Conservation (phyloP, 2,329 filamentous ascomycete species). For the Colletotrichum tropicicola region DNA sequence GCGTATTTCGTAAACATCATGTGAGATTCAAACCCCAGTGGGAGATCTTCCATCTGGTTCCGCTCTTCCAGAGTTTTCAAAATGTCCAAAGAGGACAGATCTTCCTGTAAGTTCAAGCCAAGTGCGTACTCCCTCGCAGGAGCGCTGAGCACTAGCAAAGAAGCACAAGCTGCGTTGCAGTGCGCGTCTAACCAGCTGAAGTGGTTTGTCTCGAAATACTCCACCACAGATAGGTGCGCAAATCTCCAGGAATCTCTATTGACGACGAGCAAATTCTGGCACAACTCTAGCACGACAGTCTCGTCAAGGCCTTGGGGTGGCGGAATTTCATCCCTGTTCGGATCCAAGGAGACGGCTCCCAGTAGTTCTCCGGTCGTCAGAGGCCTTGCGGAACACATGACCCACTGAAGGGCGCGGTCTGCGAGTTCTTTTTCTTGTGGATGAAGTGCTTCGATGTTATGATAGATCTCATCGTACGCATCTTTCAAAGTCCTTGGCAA, state of each 20-base stretch:
- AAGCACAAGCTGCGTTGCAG: not conserved
- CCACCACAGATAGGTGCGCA: not conserved
- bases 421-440: not conserved
- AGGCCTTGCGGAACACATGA: not conserved
- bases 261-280: not conserved
- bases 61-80: no score
- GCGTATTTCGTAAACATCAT: no score
- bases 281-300: not conserved
- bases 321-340: not conserved
- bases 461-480: not conserved
- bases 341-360: not conserved
- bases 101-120: no score
- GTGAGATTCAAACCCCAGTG: no score
- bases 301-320: no score
- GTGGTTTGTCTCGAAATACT: not conserved
- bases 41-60: no score
- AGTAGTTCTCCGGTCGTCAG: not conserved
- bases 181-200: not conserved
- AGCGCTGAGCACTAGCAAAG: not conserved
- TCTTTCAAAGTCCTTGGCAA: not conserved
- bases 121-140: no score
- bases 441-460: not conserved
- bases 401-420: not conserved
- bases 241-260: not conserved
- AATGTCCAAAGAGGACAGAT: no score